Base-by-base conservation (phyloP, 805 yeast genomes). In the Schizosaccharomyces octosporus region DNA sequence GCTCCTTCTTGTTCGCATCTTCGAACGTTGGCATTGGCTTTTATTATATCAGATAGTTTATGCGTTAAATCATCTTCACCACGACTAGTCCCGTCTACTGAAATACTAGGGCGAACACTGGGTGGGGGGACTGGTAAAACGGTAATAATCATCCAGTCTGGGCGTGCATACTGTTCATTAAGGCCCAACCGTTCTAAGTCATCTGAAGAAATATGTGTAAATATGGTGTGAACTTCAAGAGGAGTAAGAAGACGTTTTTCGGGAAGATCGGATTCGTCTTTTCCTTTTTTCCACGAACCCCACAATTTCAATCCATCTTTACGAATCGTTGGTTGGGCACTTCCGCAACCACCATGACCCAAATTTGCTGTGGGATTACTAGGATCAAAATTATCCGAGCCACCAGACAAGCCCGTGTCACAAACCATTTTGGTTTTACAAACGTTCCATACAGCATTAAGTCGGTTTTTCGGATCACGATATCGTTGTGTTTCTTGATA, bases 51-150 rank as follows among this genome's bases (percentile, higher is more conserved):
- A 7, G 97, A 97, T 66, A 93, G 78, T 73, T 93, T 93, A 72
- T 89, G 93, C 1, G 99, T 93, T 74, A 93, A 83, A 78, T 93
- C 99, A 80, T 93, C 99, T 73, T 93, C 98, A 67, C 97, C 97
- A 75, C 98, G 83, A 64, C 95, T 96, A 11, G 97, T 87, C 71
- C 93, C 98, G 66, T 93, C 93, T 69, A 93, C 89, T 1, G 98
- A 96, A 75, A 93, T 93, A 29, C 95, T 86, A 11, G 99, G 99
- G 72, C 99, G 84, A 42, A 93, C 99, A 43, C 97, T 97, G 64
- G 99, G 99, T 61, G 99, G 99, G 55, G 99, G 99, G 21, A 93
- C 98, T 1, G 99, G 98, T 68, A 93, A 77, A n/a, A 93, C 97
- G 1, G 97, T 88, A 66, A 93, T 80, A 64, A 93, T 78, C 82